Percentiles rank a stretch among this genome's conserved stretches.
Conservation (phyloP, 176 grass and related monocot species). For the Sorghum bicolor region DNA sequence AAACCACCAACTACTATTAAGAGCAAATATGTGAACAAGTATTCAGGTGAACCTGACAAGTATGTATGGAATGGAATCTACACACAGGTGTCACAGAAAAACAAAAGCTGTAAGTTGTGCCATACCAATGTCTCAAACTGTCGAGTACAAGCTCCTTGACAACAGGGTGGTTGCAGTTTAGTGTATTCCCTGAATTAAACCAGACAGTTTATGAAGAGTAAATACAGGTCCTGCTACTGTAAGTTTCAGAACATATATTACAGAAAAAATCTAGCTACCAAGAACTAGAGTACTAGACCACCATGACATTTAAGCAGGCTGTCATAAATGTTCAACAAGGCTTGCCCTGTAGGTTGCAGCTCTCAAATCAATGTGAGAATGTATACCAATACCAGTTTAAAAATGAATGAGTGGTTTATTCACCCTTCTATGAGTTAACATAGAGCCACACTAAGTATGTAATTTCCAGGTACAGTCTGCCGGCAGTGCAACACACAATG, state of each 20-base stretch:
- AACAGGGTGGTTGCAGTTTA: slow-evolving; percentile 98
- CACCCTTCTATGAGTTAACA: slow-evolving; percentile 5
- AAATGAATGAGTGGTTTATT: not conserved
- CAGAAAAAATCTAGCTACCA: not conserved
- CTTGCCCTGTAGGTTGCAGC: not conserved
- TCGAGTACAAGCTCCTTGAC: slow-evolving; percentile 94
- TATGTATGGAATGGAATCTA: slow-evolving; percentile 25
- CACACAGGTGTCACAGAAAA: slow-evolving; percentile 22
- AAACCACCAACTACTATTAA: not conserved
- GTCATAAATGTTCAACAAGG: slow-evolving; percentile 10
- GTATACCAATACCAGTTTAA: not conserved
- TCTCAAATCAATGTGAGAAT: not conserved
- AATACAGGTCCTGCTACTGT: not conserved
- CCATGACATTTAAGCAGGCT: slow-evolving; percentile 3
- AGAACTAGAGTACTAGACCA: not conserved
- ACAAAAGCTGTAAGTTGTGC: not conserved
- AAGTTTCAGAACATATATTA: not conserved
- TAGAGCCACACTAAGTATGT: not conserved
- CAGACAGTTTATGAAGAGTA: not conserved
- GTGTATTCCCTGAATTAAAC: slow-evolving; percentile 77
- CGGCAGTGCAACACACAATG: not conserved
- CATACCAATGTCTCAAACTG: slow-evolving; percentile 96
- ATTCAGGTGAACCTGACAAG: slow-evolving; percentile 20
- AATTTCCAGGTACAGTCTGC: not conserved
- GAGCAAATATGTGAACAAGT: slow-evolving; percentile 6